Evolutionary conservation across 306 rosid genomes (phyloP), one percentile per base, ranked within the genome.

Genomic region (Casuarina equisetifolia): DNA sequence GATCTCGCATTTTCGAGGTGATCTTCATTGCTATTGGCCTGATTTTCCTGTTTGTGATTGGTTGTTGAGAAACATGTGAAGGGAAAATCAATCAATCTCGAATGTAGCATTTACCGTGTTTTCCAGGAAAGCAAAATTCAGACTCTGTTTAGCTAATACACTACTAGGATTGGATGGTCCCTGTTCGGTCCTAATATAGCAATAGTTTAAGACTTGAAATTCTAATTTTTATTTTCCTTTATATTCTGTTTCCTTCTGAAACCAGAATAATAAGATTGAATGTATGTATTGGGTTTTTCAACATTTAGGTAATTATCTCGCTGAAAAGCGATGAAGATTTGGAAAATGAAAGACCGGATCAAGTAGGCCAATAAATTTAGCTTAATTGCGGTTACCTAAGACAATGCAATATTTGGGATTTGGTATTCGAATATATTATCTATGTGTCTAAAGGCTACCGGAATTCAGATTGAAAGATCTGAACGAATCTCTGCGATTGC

Each of bases 1-100:
- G 87, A 90, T 86, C 90, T 88, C 83, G 78, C 82, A 45, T 69
- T 36, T 53, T 68, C 71, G 73, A 80, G 89, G 89, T 83, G 83
- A 78, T 75, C 73, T 61, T 13, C 2, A 15, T 12, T 17, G 35
- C 68, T 46, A 57, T 25, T 69, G 16, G n/a, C 8, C 17, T 64
- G 3, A 38, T 54, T 20, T 6, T 63, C 0, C 5, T 35, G 58
- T 19, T 64, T 45, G n/a, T 59, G 36, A 54, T 71, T 58, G 43
- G 48, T 19, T 42, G 39, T 46, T 68, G 8, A 44, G 50, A 42
- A 69, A 70, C 46, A 10, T 57, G 9, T 72, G 68, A 25, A 62
- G 40, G 15, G 36, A n/a, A 43, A 16, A 35, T 44, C 35, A 55
- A 67, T 20, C 16, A 74, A 40, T 13, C 25, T 11, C 19, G 2